Percentiles rank a stretch among this genome's conserved stretches.
These are phyloP conservation scores for Paecilomyces niveus DNA, from an alignment of 2,329 filamentous ascomycete species.

Conservation along the genomic window DNA sequence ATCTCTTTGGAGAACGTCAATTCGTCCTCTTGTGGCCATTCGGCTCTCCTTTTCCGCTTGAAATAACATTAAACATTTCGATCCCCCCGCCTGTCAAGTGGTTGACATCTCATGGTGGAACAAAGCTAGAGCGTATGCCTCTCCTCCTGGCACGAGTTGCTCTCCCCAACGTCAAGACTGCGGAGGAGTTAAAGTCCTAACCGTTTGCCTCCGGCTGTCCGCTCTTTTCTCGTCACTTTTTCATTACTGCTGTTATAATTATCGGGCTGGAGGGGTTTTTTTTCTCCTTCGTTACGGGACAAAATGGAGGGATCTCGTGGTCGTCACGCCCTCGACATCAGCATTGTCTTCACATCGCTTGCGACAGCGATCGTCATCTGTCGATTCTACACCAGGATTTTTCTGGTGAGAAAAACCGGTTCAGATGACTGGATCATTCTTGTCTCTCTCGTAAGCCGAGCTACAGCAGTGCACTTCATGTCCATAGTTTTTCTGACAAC, in stretches of 20 bases:
- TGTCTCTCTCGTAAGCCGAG: conserved; percentile 22
- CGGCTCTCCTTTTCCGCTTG: not conserved
- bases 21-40: not conserved
- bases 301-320: conserved; percentile 18
- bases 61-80: not conserved
- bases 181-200: not conserved
- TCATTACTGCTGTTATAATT: not conserved
- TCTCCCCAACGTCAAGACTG: not conserved
- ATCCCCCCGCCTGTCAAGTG: not conserved
- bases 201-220: not conserved
- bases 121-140: not conserved
- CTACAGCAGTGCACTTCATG: not conserved
- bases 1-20: not conserved
- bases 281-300: not conserved
- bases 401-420: conserved; percentile 27
- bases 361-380: conserved; percentile 25
- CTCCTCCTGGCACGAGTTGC: not conserved
- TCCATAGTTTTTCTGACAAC: not conserved
- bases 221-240: not conserved
- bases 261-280: not conserved
- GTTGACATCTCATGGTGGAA: not conserved
- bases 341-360: conserved; percentile 23
- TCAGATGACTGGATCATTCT: conserved; percentile 32
- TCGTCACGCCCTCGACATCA: conserved; percentile 18
- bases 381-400: conserved; percentile 33